Evolutionary conservation across 345 rosid species (phyloP), one percentile per base, ranked within the genome.

Genomic region (Camelina neglecta): DNA sequence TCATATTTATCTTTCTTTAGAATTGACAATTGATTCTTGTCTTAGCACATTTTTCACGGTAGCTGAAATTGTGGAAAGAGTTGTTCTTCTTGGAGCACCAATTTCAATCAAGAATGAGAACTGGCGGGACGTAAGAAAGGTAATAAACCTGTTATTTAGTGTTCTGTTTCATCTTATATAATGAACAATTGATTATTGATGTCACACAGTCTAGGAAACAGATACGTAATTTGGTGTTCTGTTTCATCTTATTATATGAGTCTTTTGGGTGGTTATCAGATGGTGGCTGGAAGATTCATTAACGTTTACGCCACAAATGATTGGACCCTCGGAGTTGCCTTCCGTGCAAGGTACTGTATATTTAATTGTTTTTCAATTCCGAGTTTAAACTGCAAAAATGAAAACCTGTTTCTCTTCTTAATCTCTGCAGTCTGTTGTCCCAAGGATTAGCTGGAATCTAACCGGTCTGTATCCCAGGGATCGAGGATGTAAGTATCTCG

Each of bases 391-490:
- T 36, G 66, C 49, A 33, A 48, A 33, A 48, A 38, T 23, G 33
- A 20, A 15, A 65, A 21, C 29, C 49, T 66, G 44, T 42, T 29
- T 2, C 6, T 6, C 3, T 5, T 44, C 1, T 36, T 57, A 5
- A 45, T 56, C 33, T 31, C 3, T 5, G 75, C 88, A 95, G 99
- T 81, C 84, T 92, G 44, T 78, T 95, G 58, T 76, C 97, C 5
- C 91, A 95, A 85, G 99, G 99, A 73, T 76, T 95, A 72, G 99
- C 99, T 15, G 99, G 99, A 80, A 88, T 95, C 73, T 96, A 94
- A 83, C 88, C 90, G n/a, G 73, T 88, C 42, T 76, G 77, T 75
- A 63, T 77, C 67, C 95, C 86, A 0, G 97, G 99, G 54, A 86
- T 95, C 33, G 92, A 95, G 79, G 93, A 92, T 83, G 97, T 92